Base-by-base conservation (phyloP, 441 rosid genomes). In the Viola pubescens region DNA sequence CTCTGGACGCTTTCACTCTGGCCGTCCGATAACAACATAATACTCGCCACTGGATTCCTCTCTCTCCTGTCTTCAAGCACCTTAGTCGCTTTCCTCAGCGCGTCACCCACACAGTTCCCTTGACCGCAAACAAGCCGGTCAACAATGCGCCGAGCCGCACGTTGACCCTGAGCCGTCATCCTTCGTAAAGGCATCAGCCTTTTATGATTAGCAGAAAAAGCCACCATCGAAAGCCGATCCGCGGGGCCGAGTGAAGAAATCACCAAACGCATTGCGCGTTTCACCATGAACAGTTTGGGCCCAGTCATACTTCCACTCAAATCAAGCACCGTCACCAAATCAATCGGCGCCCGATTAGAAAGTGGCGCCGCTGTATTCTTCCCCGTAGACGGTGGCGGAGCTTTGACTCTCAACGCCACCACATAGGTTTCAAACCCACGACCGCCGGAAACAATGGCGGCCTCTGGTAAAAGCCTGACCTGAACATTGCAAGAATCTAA, bases 11-110 rank as follows among this genome's bases (percentile, higher is more conserved):
- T 70, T 42, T 73, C 79, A 60, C 75, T 72, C 34, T 77, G 81
- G 45, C 84, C 81, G 78, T 80, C 92, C 14, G 92, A 82, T 40
- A 91, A 59, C 5, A 88, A 65, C 66, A 88, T 64, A 53, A 91
- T 82, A 9, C 75, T 77, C 9, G 95, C 77, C 6, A 79, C 74
- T 7, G 85, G 72, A 72, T 91, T 91, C 70, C 63, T 71, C 74
- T 86, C 85, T 40, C 91, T 76, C 52, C 98, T 80, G 70, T 91
- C 96, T 53, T 88, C 91, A n/a, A 91, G 77, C 46, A 91, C 95
- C 66, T 86, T 86, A 0, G 83, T 86, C n/a, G 98, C 98, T 66
- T 88, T 91, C 47, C 79, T 82, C 0, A 91, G 73, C 3, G 96
- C 96, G 44, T 86, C 96, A 41, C 74, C 81, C 0, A 79, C 78